phyloP scores from a whole-genome alignment of 225 moss, liverwort and hornwort genomes.

The Sphagnum contortum region DNA sequence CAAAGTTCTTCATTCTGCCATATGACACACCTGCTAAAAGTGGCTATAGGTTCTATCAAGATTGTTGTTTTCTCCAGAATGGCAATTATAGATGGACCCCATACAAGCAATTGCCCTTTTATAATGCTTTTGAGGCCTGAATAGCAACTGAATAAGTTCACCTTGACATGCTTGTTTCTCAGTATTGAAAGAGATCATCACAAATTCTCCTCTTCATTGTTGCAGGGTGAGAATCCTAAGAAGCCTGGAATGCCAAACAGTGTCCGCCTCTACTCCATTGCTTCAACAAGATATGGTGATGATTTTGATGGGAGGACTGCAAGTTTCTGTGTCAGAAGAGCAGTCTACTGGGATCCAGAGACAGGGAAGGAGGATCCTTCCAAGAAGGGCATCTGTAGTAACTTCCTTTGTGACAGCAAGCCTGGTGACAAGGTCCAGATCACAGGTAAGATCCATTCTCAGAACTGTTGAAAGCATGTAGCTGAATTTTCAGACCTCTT shows the following conservation, averaged over 20 bases:
- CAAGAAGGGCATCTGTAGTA: constrained; percentile 94
- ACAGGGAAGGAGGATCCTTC: constrained; percentile 74
- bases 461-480: background rate
- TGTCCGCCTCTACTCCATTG: constrained; percentile 89
- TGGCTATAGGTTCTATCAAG: too few relatives aligned
- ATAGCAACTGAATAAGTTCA: too few relatives aligned
- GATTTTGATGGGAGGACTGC: constrained; percentile 92
- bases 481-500: background rate
- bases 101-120: too few relatives aligned
- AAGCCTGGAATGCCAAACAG: constrained; percentile 85
- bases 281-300: constrained; percentile 89
- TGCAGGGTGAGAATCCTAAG: constrained; percentile 84
- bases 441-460: constrained; percentile 28
- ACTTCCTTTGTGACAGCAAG: constrained; percentile 81
- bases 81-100: too few relatives aligned
- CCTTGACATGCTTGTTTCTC: too few relatives aligned
- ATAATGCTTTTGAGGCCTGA: too few relatives aligned
- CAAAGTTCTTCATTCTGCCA: too few relatives aligned
- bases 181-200: too few relatives aligned
- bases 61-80: too few relatives aligned
- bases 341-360: constrained; percentile 86
- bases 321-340: constrained; percentile 85
- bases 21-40: too few relatives aligned
- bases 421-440: constrained; percentile 81
- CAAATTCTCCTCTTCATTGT: too few relatives aligned